Conservation (phyloP, 805 yeast genomes). For the Sungouiozyma intestinalis region DNA sequence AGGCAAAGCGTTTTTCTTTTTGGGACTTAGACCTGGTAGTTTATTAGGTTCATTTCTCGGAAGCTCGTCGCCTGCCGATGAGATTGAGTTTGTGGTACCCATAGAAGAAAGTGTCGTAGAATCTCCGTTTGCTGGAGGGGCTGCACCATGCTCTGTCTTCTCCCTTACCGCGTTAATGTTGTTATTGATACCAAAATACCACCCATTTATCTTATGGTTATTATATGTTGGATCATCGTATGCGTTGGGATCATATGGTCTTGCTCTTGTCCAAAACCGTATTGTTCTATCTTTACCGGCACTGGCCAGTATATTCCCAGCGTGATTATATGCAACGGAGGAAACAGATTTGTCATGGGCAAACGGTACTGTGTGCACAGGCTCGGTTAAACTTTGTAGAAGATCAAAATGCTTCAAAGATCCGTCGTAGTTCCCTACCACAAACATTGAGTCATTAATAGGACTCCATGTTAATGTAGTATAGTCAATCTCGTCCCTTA, state of each 20-base stretch:
- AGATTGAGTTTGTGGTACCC: background rate
- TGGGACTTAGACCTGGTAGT: background rate
- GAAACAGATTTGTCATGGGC: conserved; percentile 94
- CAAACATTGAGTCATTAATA: conserved; percentile 61
- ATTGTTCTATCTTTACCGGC: conserved; percentile 93
- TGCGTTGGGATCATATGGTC: conserved; percentile 80
- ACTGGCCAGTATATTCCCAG: conserved; percentile 83
- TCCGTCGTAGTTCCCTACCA: conserved; percentile 88
- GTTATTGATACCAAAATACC: conserved; percentile 39
- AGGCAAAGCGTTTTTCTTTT: background rate
- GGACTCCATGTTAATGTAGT: conserved; percentile 92
- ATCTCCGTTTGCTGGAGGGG: conserved; percentile 16
- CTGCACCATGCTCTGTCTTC: conserved; percentile 27
- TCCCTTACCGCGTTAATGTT: conserved; percentile 28
- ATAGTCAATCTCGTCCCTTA: conserved; percentile 77
- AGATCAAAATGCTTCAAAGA: conserved; percentile 62
- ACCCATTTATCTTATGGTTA: conserved; percentile 46
- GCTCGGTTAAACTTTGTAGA: conserved; percentile 30
- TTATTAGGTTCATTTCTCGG: background rate
- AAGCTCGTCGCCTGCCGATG: background rate
- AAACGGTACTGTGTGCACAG: conserved; percentile 61
- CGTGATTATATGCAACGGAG: conserved; percentile 83
- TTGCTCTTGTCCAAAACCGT: conserved; percentile 86
- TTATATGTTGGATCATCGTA: conserved; percentile 77
- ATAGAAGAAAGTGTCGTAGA: background rate